These are phyloP conservation scores for Trichothecium roseum DNA, from an alignment of 2,329 filamentous ascomycete species.

Conservation along the genomic window DNA sequence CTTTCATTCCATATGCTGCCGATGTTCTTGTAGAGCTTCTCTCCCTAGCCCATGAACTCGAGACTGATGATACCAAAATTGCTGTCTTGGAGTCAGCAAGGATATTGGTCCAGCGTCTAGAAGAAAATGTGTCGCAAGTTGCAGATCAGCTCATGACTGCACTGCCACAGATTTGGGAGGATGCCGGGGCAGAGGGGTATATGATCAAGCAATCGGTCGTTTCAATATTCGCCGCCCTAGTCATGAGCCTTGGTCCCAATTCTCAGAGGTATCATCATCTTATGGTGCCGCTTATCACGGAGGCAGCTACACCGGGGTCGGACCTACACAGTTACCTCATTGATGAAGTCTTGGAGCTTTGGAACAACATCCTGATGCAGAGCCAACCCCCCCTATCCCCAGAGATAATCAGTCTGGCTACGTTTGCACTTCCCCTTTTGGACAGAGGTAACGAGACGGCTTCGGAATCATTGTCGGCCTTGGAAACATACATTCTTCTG, in stretches of 20 bases:
- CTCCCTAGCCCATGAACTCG: slow-evolving; percentile 66
- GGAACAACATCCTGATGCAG: slow-evolving; percentile 64
- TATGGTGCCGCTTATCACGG: slow-evolving; percentile 72
- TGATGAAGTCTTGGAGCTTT: slow-evolving; percentile 86
- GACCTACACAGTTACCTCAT: slow-evolving; percentile 72
- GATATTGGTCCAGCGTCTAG: slow-evolving; percentile 70
- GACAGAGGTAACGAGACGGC: slow-evolving; percentile 56
- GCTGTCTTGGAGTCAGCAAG: slow-evolving; percentile 80
- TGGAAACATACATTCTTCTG: slow-evolving; percentile 61
- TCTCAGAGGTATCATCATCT: slow-evolving; percentile 70
- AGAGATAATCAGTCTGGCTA: slow-evolving; percentile 52
- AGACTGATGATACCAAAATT: slow-evolving; percentile 81
- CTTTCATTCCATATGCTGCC: slow-evolving; percentile 69
- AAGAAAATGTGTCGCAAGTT: slow-evolving; percentile 55
- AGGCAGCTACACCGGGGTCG: slow-evolving; percentile 67
- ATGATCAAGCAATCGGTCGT: slow-evolving; percentile 92
- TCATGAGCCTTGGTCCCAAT: slow-evolving; percentile 72
- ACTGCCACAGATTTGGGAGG: slow-evolving; percentile 75
- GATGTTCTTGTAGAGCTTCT: slow-evolving; percentile 65
- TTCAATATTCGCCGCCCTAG: slow-evolving; percentile 72
- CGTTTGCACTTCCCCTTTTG: slow-evolving; percentile 54
- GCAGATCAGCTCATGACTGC: slow-evolving; percentile 75
- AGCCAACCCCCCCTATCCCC: slow-evolving; percentile 50
- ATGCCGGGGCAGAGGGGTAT: slow-evolving; percentile 69
- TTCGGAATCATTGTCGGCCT: slow-evolving; percentile 49